These are phyloP conservation scores for Vicia faba DNA, from an alignment of 306 rosid species.

Conservation along the genomic window DNA sequence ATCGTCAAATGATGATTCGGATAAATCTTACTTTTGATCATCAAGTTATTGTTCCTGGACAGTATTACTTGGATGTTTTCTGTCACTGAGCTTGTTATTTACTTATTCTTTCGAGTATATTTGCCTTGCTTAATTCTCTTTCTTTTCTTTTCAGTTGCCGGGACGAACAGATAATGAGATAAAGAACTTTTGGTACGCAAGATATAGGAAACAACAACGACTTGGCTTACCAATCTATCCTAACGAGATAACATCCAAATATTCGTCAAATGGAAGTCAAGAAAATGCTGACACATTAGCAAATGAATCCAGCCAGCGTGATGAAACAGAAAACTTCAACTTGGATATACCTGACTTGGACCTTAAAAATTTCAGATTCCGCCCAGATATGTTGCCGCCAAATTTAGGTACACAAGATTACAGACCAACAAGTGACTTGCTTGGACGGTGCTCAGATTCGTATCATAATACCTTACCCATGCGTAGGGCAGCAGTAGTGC, in stretches of 20 bases:
- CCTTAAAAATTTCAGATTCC: constrained; percentile 43
- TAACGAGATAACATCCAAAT: constrained; percentile 44
- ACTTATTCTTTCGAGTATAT: background rate
- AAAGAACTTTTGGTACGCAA: constrained; percentile 86
- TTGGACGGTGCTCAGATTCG: constrained; percentile 42
- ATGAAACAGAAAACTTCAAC: constrained; percentile 46
- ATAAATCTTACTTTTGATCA: no score
- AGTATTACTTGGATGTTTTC: no score
- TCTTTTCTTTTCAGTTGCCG: constrained; percentile 60
- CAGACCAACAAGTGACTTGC: constrained; percentile 10
- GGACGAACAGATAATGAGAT: constrained; percentile 94
- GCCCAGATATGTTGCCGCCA: constrained; percentile 37
- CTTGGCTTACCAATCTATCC: constrained; percentile 77
- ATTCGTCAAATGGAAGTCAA: constrained; percentile 45
- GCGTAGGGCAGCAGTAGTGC: constrained; percentile 34
- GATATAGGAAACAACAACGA: constrained; percentile 66
- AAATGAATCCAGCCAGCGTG: constrained; percentile 42
- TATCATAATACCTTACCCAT: constrained; percentile 39
- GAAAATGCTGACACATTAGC: constrained; percentile 35
- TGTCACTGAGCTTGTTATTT: background rate
- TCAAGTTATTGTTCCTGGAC: background rate
- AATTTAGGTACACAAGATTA: constrained; percentile 41
- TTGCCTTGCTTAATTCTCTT: constrained; percentile 14
- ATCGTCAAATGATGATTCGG: no score
- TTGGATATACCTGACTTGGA: constrained; percentile 47